These are phyloP conservation scores for Phoenix roebelenii DNA, from an alignment of 176 grass and related monocot genomes.

Conservation along the genomic window DNA sequence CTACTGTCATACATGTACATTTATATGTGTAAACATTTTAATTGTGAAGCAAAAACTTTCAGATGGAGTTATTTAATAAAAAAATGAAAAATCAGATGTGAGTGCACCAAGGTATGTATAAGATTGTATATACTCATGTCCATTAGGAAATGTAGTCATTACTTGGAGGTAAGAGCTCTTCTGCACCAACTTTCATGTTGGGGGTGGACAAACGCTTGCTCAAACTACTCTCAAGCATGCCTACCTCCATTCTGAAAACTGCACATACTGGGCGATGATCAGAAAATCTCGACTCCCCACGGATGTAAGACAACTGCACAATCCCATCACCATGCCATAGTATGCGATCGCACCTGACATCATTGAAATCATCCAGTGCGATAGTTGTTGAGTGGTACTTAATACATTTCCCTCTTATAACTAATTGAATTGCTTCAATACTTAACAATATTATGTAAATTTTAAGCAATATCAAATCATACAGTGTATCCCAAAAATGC, in stretches of 20 bases:
- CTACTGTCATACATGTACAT: too few relatives aligned
- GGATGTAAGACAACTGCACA: conserved; percentile 68
- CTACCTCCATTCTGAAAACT: conserved; percentile 54
- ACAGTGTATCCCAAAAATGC: too few relatives aligned
- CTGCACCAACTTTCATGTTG: conserved; percentile 77
- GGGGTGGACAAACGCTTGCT: conserved; percentile 28
- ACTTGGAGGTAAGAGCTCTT: conserved; percentile 42
- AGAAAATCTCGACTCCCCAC: conserved; percentile 84
- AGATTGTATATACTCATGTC: conserved; percentile 29
- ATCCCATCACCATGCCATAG: conserved; percentile 84
- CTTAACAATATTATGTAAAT: too few relatives aligned
- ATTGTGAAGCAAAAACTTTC: too few relatives aligned
- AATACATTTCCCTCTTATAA: too few relatives aligned
- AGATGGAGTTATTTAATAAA: too few relatives aligned
- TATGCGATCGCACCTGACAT: conserved; percentile 75
- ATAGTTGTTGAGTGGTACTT: too few relatives aligned
- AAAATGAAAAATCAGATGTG: too few relatives aligned
- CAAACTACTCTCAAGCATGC: conserved; percentile 26
- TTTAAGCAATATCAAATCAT: too few relatives aligned
- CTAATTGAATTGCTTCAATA: too few relatives aligned
- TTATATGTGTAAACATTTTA: too few relatives aligned
- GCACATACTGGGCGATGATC: conserved; percentile 80
- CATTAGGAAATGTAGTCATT: neutral
- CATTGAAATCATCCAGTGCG: neutral
- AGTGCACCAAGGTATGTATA: neutral